Evolutionary conservation across 495 filamentous ascomycete genomes (phyloP).

Genomic region (Thermothielavioides terrestris): DNA sequence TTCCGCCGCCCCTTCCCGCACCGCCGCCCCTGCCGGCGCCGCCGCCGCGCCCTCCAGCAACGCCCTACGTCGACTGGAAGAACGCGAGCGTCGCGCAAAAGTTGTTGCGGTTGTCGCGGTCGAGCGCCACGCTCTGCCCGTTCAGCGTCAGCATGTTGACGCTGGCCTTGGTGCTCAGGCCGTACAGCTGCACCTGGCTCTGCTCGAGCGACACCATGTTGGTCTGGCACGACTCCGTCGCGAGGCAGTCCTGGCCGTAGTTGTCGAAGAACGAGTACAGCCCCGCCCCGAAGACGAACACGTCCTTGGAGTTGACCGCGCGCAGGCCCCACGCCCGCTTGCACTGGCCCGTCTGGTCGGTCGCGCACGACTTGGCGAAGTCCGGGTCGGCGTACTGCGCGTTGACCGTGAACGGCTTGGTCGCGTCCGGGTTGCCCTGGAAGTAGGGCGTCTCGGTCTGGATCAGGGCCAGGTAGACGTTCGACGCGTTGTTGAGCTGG

Average conservation of each 20-base stretch:
- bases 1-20: background rate
- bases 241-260: conserved; percentile 70
- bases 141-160: conserved; percentile 72
- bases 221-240: conserved; percentile 67
- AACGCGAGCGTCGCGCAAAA: conserved; percentile 70
- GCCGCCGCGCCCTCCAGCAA: background rate
- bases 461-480: conserved; percentile 77
- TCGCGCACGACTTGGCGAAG: conserved; percentile 54
- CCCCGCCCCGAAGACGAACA: conserved; percentile 69
- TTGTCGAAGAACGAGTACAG: conserved; percentile 86
- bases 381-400: conserved; percentile 62
- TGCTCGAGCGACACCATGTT: conserved; percentile 82
- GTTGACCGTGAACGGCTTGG: conserved; percentile 57
- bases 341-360: conserved; percentile 49
- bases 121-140: conserved; percentile 45
- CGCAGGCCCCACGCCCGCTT: conserved; percentile 81
- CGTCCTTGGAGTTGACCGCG: conserved; percentile 56
- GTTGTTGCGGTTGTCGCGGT: conserved; percentile 58
- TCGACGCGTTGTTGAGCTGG: conserved; percentile 68
- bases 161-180: conserved; percentile 79
- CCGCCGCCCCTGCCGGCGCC: background rate
- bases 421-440: conserved; percentile 73
- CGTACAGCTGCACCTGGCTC: conserved; percentile 59
- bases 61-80: conserved; percentile 29
- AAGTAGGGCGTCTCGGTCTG: conserved; percentile 93